A percentile compares a stretch with the other conserved stretches of the same genome.
phyloP scores from a whole-genome alignment of 1,139 yeast genomes.

The Meyerozyma sp. region DNA sequence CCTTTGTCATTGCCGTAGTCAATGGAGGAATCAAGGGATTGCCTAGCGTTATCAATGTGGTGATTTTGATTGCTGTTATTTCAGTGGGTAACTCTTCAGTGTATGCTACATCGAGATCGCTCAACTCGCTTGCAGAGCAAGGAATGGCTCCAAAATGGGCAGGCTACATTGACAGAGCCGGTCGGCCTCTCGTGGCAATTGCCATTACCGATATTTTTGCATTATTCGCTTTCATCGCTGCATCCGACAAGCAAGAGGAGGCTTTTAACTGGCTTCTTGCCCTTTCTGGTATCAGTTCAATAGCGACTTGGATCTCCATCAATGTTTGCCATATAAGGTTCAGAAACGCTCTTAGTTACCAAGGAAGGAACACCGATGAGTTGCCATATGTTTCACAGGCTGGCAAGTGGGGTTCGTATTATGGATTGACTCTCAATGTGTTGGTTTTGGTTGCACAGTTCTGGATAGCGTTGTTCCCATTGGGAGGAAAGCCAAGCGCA shows the following conservation, averaged over 20 bases:
- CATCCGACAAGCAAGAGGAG: conserved; percentile 9
- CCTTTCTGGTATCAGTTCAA: conserved; percentile 9
- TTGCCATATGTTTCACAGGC: conserved; percentile 11
- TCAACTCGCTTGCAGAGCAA: conserved; percentile 76
- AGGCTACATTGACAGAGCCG: conserved; percentile 68
- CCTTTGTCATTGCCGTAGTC: conserved; percentile 53
- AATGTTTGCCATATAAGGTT: conserved; percentile 10
- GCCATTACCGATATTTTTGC: conserved; percentile 36
- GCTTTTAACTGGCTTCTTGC: conserved; percentile 13
- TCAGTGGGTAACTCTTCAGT: conserved; percentile 39
- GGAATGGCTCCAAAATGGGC: conserved; percentile 73
- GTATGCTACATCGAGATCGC: conserved; percentile 73
- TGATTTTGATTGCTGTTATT: conserved; percentile 19
- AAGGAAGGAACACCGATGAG: conserved; percentile 14
- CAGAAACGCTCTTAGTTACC: conserved; percentile 10
- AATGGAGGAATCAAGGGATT: conserved; percentile 21
- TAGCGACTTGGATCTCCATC: conserved; percentile 13
- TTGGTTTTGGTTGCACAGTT: conserved; percentile 13
- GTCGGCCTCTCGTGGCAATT: conserved; percentile 71
- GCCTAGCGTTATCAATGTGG: conserved; percentile 22
- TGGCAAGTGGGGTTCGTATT: conserved; percentile 10
- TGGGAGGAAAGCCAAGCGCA: conserved; percentile 9
- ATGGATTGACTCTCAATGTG: conserved; percentile 8
- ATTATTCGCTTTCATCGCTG: conserved; percentile 10
- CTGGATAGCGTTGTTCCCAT: conserved; percentile 12